Conservation (phyloP, 345 rosid species). For the Eucalyptus guilfoylei region DNA sequence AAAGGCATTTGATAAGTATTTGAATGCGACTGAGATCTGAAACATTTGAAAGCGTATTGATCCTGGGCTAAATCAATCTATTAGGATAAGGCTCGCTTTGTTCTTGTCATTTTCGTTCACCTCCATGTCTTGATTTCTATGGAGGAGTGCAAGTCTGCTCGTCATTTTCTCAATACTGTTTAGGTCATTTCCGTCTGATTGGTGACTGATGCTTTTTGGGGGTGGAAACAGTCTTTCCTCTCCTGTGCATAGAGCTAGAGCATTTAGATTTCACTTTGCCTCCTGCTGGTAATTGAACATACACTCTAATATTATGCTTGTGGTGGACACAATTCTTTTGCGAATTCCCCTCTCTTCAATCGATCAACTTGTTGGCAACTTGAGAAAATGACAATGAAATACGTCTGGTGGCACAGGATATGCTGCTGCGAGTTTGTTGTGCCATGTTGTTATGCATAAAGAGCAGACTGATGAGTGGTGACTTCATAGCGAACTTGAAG, state of each 20-base stretch:
- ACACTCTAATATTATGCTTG: not conserved
- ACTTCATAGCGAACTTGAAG: constrained; percentile 52
- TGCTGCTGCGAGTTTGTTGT: constrained; percentile 63
- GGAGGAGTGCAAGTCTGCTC: not conserved
- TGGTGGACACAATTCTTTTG: not conserved
- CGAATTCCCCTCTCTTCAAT: not conserved
- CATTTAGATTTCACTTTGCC: not conserved
- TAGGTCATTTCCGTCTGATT: not conserved
- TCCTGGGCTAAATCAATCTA: not conserved
- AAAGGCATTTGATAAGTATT: not conserved
- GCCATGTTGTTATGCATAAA: constrained; percentile 53
- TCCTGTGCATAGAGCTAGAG: not conserved
- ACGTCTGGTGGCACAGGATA: constrained; percentile 31
- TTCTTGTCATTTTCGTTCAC: not conserved
- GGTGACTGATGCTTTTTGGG: not conserved
- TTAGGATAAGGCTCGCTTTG: not conserved
- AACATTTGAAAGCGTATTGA: not conserved
- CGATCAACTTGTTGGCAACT: not conserved
- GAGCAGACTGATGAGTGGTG: constrained; percentile 41
- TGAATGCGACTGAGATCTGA: not conserved
- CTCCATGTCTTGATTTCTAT: not conserved
- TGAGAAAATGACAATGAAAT: not conserved
- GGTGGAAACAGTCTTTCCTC: not conserved
- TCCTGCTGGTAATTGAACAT: not conserved
- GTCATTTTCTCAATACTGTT: not conserved